These are phyloP conservation scores for Pyracantha coccinea DNA, from an alignment of 331 rosid genomes.

Conservation along the genomic window DNA sequence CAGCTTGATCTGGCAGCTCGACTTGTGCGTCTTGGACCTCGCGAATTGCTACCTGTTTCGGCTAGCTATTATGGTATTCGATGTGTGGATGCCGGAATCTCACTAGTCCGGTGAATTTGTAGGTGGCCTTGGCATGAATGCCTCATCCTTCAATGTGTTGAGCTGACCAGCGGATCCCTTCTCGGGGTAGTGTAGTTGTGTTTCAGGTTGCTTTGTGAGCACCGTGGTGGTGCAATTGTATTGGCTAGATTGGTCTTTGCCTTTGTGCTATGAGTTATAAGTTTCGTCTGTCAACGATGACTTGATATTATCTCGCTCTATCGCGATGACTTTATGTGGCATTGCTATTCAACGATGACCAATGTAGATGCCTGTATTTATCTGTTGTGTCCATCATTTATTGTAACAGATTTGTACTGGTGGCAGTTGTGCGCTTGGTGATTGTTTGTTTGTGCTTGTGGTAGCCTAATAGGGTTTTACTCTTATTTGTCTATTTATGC, in stretches of 20 bases:
- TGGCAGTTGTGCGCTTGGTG: background rate
- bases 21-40: no score
- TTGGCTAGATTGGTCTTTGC: background rate
- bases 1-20: no score
- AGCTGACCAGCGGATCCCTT: background rate
- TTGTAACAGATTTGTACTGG: no score
- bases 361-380: no score
- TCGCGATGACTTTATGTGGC: background rate
- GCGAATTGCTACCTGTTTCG: background rate
- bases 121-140: background rate
- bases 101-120: background rate
- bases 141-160: background rate
- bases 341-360: background rate
- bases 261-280: no score
- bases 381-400: background rate
- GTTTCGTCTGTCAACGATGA: no score
- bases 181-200: background rate
- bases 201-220: background rate
- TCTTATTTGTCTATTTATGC: background rate
- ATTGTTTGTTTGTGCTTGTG: background rate
- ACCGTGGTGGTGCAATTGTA: rapidly evolving
- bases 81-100: background rate
- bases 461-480: background rate
- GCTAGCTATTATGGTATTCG: background rate
- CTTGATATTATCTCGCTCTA: background rate